Base-by-base conservation (phyloP, 129 eudicot genomes). In the Helianthus annuus region DNA sequence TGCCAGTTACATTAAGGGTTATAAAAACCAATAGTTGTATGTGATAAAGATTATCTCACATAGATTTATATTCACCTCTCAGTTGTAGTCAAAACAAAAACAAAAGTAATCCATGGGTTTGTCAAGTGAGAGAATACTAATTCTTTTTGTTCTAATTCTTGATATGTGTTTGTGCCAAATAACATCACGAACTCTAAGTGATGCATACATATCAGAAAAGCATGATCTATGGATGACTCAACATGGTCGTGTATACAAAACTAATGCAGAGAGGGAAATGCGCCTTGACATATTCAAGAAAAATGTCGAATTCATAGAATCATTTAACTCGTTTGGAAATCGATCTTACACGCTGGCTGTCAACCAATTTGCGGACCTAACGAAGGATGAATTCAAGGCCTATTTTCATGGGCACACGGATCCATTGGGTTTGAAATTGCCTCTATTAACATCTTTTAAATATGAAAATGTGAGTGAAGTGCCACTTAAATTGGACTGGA, bases 401-500 rank as follows among this genome's bases (percentile, higher is more conserved):
- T 56, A 74, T 16, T 60, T 40, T 8, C 72, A 49, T 24, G 90
- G 90, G 7, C 70, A 53, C 57, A 82, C 62, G 73, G 40, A 32
- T 64, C 8, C 80, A 4, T 56, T 58, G 22, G 27, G 22, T 52
- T 36, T 10, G 48, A 70, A 36, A 6, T 59, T 75, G 7, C 12
- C 70, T 19, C 36, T 40, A 13, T 27, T 49, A 32, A 44, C 64
- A 4, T 1, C 66, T 10, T 86, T 82, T 67, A 83, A 72, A 73
- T 86, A 86, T 49, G 87, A 75, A 24, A 86, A 64, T 61, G 76
- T 86, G 53, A 77, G 75, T 1, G 60, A 57, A 3, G 81, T 83
- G 46, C 83, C 88, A 19, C 4, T 60, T 10, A 76, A 69, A 72
- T 62, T 83, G 67, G 85, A 86, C 72, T 83, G 91, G 91, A 83